Conservation (phyloP, 768 basidiomycete species). For the Termitomyces sp. region DNA sequence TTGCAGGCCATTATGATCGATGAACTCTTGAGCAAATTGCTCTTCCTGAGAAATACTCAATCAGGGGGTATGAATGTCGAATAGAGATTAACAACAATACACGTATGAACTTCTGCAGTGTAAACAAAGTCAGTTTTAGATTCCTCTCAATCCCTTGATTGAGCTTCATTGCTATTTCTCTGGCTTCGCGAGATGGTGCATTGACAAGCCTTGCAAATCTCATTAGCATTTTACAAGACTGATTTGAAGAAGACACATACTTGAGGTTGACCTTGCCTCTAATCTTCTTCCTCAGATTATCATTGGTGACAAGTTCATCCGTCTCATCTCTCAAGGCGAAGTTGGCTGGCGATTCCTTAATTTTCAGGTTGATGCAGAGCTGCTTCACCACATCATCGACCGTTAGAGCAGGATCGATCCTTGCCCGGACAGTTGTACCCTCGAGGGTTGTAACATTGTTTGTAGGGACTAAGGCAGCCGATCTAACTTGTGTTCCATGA, state of each 20-base stretch:
- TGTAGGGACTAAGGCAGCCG: conserved; percentile 64
- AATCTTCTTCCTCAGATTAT: conserved; percentile 81
- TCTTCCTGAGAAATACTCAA: conserved; percentile 54
- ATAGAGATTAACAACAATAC: conserved; percentile 32
- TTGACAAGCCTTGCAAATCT: conserved; percentile 58
- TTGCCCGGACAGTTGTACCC: conserved; percentile 70
- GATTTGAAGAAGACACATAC: conserved; percentile 27
- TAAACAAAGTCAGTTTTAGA: conserved; percentile 66
- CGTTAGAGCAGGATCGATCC: conserved; percentile 79
- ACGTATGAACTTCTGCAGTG: conserved; percentile 74
- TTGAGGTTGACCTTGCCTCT: conserved; percentile 73
- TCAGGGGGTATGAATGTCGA: neutral
- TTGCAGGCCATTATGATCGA: conserved; percentile 63
- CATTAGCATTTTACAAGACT: neutral
- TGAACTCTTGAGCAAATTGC: conserved; percentile 75
- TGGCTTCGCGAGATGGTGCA: conserved; percentile 74
- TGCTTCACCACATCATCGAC: conserved; percentile 84
- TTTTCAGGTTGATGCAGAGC: conserved; percentile 75
- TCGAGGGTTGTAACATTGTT: conserved; percentile 80
- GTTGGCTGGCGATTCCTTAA: conserved; percentile 65
- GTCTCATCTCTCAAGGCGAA: conserved; percentile 80
- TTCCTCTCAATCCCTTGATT: conserved; percentile 50
- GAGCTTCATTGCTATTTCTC: conserved; percentile 71
- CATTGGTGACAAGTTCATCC: conserved; percentile 81
- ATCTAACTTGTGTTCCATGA: conserved; percentile 35